These are phyloP conservation scores for Podila horticola DNA, from an alignment of 192 early-diverging fungal genomes.

Conservation along the genomic window DNA sequence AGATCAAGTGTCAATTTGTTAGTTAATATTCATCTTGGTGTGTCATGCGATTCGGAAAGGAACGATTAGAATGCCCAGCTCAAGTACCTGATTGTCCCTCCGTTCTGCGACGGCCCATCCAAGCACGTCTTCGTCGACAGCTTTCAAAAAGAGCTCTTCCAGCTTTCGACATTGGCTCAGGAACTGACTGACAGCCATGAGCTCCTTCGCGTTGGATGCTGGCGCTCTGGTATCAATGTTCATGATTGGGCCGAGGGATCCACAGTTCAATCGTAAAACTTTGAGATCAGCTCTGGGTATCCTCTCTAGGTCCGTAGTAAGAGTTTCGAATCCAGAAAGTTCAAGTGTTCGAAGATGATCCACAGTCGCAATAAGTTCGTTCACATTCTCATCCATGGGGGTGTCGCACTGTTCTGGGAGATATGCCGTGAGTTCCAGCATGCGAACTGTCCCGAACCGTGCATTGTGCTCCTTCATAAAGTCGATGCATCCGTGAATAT, in stretches of 20 bases:
- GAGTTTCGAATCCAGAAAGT: slow-evolving; percentile 28
- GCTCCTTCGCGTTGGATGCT: too few relatives aligned
- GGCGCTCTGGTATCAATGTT: background rate
- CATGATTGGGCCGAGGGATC: slow-evolving; percentile 4
- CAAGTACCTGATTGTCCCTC: slow-evolving; percentile 15
- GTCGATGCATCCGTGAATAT: slow-evolving; percentile 24
- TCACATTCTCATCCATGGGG: slow-evolving; percentile 15
- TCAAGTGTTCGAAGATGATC: slow-evolving; percentile 31
- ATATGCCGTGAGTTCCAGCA: slow-evolving; percentile 39
- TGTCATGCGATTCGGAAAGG: too few relatives aligned
- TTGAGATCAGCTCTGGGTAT: slow-evolving; percentile 23
- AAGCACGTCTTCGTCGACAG: slow-evolving; percentile 34
- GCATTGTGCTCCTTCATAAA: slow-evolving; percentile 45
- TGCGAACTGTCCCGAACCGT: slow-evolving; percentile 34
- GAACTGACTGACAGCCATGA: slow-evolving; percentile 18
- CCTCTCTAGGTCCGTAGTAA: slow-evolving; percentile 12
- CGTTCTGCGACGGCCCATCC: slow-evolving; percentile 51
- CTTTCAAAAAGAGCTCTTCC: slow-evolving; percentile 27
- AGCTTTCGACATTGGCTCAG: slow-evolving; percentile 40
- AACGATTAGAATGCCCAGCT: too few relatives aligned
- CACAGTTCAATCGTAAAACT: slow-evolving; percentile 41
- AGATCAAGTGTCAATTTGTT: too few relatives aligned
- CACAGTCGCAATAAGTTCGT: slow-evolving; percentile 25
- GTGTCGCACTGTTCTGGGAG: slow-evolving; percentile 35
- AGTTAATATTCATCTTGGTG: too few relatives aligned